Evolutionary conservation across 2,329 filamentous ascomycete genomes (phyloP).

Genomic region (Blastomyces parvus): DNA sequence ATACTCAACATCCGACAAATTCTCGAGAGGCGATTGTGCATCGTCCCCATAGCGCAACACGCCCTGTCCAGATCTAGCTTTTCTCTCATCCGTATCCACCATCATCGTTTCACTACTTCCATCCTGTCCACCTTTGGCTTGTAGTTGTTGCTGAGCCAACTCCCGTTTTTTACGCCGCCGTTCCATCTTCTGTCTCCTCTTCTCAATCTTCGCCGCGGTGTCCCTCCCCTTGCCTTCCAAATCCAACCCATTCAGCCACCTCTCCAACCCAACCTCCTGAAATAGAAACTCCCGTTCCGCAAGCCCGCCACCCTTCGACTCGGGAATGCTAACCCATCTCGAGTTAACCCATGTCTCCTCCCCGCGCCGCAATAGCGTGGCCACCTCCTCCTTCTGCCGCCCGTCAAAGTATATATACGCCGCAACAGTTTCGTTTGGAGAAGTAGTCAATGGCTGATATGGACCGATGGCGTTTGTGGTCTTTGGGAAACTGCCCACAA

Average conservation of each 20-base stretch:
- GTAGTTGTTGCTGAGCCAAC: conserved; percentile 47
- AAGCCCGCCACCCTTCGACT: conserved; percentile 82
- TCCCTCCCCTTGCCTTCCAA: conserved; percentile 89
- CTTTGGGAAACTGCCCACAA: conserved; percentile 59
- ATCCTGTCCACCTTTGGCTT: conserved; percentile 27
- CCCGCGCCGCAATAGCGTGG: conserved; percentile 78
- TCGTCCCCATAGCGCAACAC: conserved; percentile 76
- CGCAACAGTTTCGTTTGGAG: conserved; percentile 91
- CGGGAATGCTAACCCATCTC: conserved; percentile 89
- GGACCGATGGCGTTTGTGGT: conserved; percentile 57
- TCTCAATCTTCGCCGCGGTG: conserved; percentile 67
- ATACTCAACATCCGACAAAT: conserved; percentile 56
- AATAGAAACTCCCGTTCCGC: conserved; percentile 96
- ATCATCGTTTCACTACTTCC: conserved; percentile 26
- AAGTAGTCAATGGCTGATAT: conserved; percentile 86
- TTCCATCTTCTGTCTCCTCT: conserved; percentile 60
- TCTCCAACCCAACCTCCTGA: conserved; percentile 87
- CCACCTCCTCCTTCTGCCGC: conserved; percentile 88
- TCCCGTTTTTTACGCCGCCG: conserved; percentile 72
- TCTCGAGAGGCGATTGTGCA: conserved; percentile 63
- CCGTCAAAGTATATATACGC: conserved; percentile 99
- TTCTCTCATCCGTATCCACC: conserved; percentile 30
- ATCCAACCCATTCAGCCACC: conserved; percentile 93
- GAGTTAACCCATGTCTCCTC: conserved; percentile 99
- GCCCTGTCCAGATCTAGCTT: conserved; percentile 34